Base-by-base conservation (phyloP, 345 rosid genomes). In the Carallia pectinifolia region DNA sequence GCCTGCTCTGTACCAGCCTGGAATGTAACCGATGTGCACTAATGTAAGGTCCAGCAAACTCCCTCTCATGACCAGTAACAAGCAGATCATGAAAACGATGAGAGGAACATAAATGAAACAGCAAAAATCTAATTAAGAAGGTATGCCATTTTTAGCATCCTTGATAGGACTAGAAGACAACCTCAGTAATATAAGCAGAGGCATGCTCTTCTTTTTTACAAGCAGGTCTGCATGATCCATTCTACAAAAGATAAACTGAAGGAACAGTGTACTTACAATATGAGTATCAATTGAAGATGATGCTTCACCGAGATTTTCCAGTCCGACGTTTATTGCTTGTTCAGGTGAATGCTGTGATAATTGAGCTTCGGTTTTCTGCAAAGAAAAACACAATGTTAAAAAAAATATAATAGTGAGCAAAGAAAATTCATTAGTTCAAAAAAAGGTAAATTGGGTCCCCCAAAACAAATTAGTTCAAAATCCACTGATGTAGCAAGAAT, bases 1-100 rank as follows among this genome's bases (percentile, higher is more conserved):
- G 58, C 75, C 52, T 76, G 69, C 68, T 61, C 82, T 53, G 59
- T 70, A 67, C 81, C 70, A 48, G 73, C 90, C 90, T 84, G 71
- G 64, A 80, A 64, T 34, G 19, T 16, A n/a, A 15, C 48, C 62
- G 33, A 52, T 13, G 40, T 53, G 6, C 8, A 47, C 31, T 63
- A 72, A 38, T 17, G 37, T 50, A 39, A 52, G 44, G 53, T 12
- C 44, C 31, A 52, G 52, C 39, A 66, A 48, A 31, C 63, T 53
- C 16, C 30, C 71, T 19, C 27, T 23, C 13, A 47, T n/a, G 52
- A 9, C 30, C 31, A 60, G 23, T 2, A 30, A 53, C 23, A 56
- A 68, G 52, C 61, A 27, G 29, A 17, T 40, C 66, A 37, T 62
- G 6, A 36, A 52, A 47, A 69, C 12, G 40, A 30, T 38, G 62